Evolutionary conservation across 768 basidiomycete genomes (phyloP), one percentile per base, ranked within the genome.

Genomic region (Sarcodon sp.): DNA sequence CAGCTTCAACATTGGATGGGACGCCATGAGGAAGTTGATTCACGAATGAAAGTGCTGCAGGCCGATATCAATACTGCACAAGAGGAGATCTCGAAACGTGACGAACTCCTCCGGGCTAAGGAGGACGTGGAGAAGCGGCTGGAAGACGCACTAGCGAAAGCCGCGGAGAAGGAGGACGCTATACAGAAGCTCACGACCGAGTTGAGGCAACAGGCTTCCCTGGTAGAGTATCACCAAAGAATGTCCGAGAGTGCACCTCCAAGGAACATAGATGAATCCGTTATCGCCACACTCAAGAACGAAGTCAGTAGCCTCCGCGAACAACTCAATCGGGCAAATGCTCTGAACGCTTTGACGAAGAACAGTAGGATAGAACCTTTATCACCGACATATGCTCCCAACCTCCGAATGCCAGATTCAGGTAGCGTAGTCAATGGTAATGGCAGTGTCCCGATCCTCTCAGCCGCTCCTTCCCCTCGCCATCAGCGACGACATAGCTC

Each of bases 281-380:
- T 94, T 37, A 90, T 98, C 52, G 69, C 80, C 53, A 83, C 83
- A 0, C 77, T 99, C 56, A 92, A 94, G 65, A 87, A 79, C 55
- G 96, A 99, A 70, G 83, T 99, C 55, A 82, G 84, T 65, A 83
- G 69, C 57, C 75, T 98, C 32, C 88, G 91, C 50, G 96, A 99
- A 60, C 94, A 98, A 61, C 79, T 98, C 54, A 93, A 93, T 57
- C 80, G 94, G 33, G 81, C 90, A n/a, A 91, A 93, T 59, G 90
- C 96, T 7, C 76, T 96, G 56, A 89, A 91, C 55, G 75, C 79
- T 12, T 74, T 96, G 45, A 92, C 89, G 9, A 79, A 83, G 54
- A 79, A 83, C 32, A 62, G 75, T 38, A 80, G 83, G 35, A 70
- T 67, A 13, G 81, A 88, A 16, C 86, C 87, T 4, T 67, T 79